phyloP scores from a whole-genome alignment of 805 yeast genomes.

The Priceomyces fermenticarens region DNA sequence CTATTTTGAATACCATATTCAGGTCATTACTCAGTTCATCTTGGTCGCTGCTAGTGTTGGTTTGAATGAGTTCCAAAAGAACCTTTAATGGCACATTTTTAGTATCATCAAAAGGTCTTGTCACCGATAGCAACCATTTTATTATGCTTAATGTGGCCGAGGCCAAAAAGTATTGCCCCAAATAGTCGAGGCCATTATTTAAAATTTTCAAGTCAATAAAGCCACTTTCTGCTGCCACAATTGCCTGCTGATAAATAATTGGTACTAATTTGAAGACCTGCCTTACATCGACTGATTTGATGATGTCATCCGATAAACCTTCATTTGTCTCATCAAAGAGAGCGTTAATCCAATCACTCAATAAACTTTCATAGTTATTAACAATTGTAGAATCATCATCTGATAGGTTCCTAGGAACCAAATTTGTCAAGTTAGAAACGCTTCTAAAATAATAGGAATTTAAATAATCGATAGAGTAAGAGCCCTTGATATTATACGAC shows the following conservation, averaged over 20 bases:
- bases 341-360: slow-evolving; percentile 72
- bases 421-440: slow-evolving; percentile 27
- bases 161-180: slow-evolving; percentile 74
- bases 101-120: slow-evolving; percentile 10
- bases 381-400: slow-evolving; percentile 30
- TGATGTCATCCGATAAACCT: slow-evolving; percentile 82
- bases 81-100: slow-evolving; percentile 15
- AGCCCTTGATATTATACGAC: slow-evolving; percentile 19
- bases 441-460: slow-evolving; percentile 30
- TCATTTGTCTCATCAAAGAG: slow-evolving; percentile 63
- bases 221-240: slow-evolving; percentile 55
- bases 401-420: slow-evolving; percentile 8
- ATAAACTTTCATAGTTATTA: slow-evolving; percentile 29
- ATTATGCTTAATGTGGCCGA: slow-evolving; percentile 43
- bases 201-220: slow-evolving; percentile 58
- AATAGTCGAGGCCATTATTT: slow-evolving; percentile 80
- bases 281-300: slow-evolving; percentile 61
- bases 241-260: slow-evolving; percentile 67
- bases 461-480: slow-evolving; percentile 32
- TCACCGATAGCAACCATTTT: slow-evolving; percentile 25
- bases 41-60: slow-evolving; percentile 14
- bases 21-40: slow-evolving; percentile 13
- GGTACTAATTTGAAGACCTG: slow-evolving; percentile 73
- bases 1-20: slow-evolving; percentile 21
- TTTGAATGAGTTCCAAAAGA: slow-evolving; percentile 23